Base-by-base conservation (phyloP, 257 asterid species). In the Salvia rosmarinus region DNA sequence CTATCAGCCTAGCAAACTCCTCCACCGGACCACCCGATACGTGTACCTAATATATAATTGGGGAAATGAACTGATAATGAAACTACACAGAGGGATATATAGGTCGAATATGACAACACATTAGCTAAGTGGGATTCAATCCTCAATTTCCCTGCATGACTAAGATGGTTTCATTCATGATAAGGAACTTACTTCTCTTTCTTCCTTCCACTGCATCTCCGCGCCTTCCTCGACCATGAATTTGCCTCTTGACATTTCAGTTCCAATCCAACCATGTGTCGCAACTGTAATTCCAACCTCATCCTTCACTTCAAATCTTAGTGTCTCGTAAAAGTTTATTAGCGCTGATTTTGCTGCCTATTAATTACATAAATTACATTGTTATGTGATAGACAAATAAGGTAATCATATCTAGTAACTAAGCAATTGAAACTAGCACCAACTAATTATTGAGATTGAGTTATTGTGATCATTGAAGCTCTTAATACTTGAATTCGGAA, bases 201-300 rank as follows among this genome's bases (percentile, higher is more conserved):
- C 98, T 81, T 91, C 98, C 73, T 88, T 91, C 96, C 98, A 91
- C 56, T 91, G 98, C 96, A 91, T 88, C 76, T 91, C 95, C 0
- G 98, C 94, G 13, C 96, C 98, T 81, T 91, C 96, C 71, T 91
- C 98, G 57, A 89, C 77, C 95, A 91, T 85, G 82, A 91, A 86
- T 58, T 80, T 89, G 6, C 98, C 96, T 16, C 90, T 73, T 25
- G 80, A 72, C 85, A 86, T 85, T 71, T 89, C 96, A 4, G 90
- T 87, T 39, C 96, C 96, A 1, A 92, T 81, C 96, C 98, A 92
- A 35, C 96, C 96, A 25, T 89, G 96, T 1, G 96, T 91, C n/a
- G 98, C 95, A 21, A 91, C 74, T 0, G 98, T 91, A 43, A 91
- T 85, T 50, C 98, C 92, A 6, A 91, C 87, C 12, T 88, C 92